phyloP scores from a whole-genome alignment of 192 early-diverging fungal genomes.

The Spinellus fusiger region DNA sequence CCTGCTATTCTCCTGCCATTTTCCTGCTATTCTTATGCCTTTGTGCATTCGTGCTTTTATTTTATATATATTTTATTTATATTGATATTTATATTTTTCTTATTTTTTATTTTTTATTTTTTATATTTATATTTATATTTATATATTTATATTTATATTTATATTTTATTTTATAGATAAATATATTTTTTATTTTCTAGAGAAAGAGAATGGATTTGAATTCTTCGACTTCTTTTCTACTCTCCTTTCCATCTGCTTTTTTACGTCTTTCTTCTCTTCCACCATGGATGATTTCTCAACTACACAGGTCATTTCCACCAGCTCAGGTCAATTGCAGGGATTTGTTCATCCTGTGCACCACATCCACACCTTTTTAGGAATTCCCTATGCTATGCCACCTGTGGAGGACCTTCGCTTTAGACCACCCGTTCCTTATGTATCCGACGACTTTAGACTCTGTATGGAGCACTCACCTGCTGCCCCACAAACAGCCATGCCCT shows the following conservation, averaged over 20 bases:
- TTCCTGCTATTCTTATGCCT: background rate
- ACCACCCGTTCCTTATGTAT: slow-evolving; percentile 35
- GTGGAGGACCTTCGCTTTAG: slow-evolving; percentile 33
- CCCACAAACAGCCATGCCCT: slow-evolving; percentile 24
- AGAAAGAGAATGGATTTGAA: too few species aligned
- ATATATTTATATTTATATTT: background rate
- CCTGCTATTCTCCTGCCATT: too few species aligned
- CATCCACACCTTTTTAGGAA: slow-evolving; percentile 37
- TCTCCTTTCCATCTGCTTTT: background rate
- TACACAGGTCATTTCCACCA: background rate
- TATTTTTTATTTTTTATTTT: background rate
- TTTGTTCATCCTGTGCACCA: slow-evolving; percentile 17
- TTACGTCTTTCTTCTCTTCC: background rate
- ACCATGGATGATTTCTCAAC: background rate
- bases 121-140: background rate
- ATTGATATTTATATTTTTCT: background rate
- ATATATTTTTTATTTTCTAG: too few species aligned
- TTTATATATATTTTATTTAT: background rate
- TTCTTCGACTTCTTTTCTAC: background rate
- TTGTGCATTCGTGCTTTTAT: background rate
- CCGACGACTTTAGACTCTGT: slow-evolving; percentile 1
- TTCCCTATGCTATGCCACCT: slow-evolving; percentile 45
- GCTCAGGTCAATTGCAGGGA: slow-evolving; percentile 6
- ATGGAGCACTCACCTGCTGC: slow-evolving; percentile 6
- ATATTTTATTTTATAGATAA: background rate